Evolutionary conservation across 1,284 basidiomycete genomes (phyloP).

Genomic region (Hemileia vastatrix): DNA sequence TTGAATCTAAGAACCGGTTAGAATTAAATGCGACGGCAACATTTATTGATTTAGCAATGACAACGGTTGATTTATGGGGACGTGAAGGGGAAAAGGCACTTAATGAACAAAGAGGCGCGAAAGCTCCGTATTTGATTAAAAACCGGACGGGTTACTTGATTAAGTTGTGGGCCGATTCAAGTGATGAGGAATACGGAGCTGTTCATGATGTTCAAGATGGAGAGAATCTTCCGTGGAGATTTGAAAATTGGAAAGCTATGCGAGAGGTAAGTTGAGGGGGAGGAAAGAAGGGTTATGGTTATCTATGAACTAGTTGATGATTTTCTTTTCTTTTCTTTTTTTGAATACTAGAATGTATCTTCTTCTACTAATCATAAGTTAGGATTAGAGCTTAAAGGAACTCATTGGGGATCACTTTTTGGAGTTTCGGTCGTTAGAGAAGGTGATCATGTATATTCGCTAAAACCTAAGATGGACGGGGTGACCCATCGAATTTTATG

Average conservation of each 20-base stretch:
- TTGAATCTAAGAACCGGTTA: constrained; percentile 63
- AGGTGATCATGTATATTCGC: constrained; percentile 78
- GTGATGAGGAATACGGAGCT: constrained; percentile 44
- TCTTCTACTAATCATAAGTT: constrained; percentile 70
- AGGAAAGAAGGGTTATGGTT: too few relatives aligned
- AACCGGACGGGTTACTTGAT: constrained; percentile 82
- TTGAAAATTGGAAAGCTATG: constrained; percentile 91
- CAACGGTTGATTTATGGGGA: constrained; percentile 62
- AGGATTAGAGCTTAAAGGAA: constrained; percentile 71
- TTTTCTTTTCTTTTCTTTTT: constrained; percentile 21
- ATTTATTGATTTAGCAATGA: constrained; percentile 75
- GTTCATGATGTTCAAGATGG: constrained; percentile 54
- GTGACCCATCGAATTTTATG: constrained; percentile 75
- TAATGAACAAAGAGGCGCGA: constrained; percentile 66
- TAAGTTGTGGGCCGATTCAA: constrained; percentile 50
- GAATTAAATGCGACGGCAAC: constrained; percentile 87
- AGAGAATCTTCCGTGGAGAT: constrained; percentile 82
- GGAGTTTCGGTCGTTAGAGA: constrained; percentile 87
- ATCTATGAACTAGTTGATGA: neutral
- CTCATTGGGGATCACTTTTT: constrained; percentile 80
- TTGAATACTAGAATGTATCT: constrained; percentile 59
- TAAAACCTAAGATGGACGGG: constrained; percentile 68
- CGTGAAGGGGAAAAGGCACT: constrained; percentile 64
- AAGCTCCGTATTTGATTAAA: constrained; percentile 83
- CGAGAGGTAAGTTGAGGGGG: constrained; percentile 74